Conservation (phyloP, 2,329 filamentous ascomycete genomes). For the Claviceps arundinis region DNA sequence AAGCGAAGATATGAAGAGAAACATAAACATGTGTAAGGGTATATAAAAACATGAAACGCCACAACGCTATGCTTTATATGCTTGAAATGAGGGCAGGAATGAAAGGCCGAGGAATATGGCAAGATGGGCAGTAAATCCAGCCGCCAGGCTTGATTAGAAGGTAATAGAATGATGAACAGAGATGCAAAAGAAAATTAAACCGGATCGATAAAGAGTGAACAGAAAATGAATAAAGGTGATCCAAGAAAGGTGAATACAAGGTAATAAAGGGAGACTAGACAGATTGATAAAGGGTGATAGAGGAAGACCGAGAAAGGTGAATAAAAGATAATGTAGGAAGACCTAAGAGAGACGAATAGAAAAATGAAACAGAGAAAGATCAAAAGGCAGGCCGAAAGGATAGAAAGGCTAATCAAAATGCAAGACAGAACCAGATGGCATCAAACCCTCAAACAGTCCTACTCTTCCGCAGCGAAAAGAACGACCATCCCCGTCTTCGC, state of each 20-base stretch:
- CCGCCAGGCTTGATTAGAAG: too few species aligned
- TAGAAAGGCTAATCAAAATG: too few species aligned
- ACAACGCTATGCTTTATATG: conserved; percentile 1
- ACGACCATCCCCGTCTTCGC: conserved; percentile 12
- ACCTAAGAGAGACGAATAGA: conserved; percentile 8
- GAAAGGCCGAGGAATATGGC: too few species aligned
- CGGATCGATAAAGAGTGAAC: too few species aligned
- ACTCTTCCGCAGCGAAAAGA: conserved; percentile 18
- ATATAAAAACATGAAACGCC: conserved; percentile 25
- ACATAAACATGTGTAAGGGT: conserved; percentile 9
- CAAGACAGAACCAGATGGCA: too few species aligned
- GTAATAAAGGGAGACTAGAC: background rate
- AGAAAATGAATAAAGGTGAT: background rate
- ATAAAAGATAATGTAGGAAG: background rate
- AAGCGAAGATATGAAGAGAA: background rate
- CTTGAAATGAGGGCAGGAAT: background rate
- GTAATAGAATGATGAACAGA: too few species aligned
- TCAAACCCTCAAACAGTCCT: conserved; percentile 1
- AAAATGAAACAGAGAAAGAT: background rate
- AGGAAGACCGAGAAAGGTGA: background rate
- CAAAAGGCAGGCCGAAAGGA: too few species aligned
- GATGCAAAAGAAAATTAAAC: too few species aligned
- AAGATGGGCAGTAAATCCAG: too few species aligned
- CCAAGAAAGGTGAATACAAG: background rate
- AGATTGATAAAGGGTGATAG: conserved; percentile 1